Conservation (phyloP, 1,139 yeast species). For the Protomyces lactucae-debilis region DNA sequence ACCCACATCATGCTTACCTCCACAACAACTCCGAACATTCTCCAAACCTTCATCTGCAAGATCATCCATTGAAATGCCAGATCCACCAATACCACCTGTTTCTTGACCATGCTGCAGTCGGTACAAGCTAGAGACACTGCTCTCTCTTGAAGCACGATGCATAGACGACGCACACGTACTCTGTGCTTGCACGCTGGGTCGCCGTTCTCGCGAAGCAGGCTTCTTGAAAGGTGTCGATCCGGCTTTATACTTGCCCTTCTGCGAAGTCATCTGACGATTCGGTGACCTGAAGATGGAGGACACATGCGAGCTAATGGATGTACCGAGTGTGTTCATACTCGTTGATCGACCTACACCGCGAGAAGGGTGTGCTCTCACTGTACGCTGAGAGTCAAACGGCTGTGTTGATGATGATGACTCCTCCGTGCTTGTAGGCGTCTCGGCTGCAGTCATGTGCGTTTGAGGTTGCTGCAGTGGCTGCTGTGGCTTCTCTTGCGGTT, state of each 20-base stretch:
- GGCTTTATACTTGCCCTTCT: not conserved
- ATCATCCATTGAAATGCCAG: slow-evolving; percentile 22
- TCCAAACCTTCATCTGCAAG: slow-evolving; percentile 31
- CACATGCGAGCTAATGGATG: not conserved
- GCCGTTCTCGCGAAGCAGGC: not conserved
- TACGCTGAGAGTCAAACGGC: slow-evolving; percentile 31
- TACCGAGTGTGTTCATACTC: not conserved
- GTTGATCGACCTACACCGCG: not conserved
- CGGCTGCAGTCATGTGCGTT: not conserved
- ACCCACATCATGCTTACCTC: slow-evolving; percentile 30
- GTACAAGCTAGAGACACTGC: not conserved
- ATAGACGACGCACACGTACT: slow-evolving; percentile 4
- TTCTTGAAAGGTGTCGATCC: not conserved
- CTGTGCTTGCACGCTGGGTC: not conserved
- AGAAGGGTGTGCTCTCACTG: not conserved
- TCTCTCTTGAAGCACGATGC: not conserved
- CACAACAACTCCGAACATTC: slow-evolving; percentile 34
- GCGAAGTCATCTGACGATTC: not conserved
- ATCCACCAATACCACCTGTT: not conserved
- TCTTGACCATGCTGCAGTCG: not conserved
- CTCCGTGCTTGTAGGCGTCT: slow-evolving; percentile 10
- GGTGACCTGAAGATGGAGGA: not conserved
- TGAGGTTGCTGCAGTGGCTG: not conserved
- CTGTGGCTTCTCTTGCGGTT: not conserved
- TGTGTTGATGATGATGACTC: slow-evolving; percentile 35